Evolutionary conservation across 148 eudicot genomes (phyloP).

Genomic region (Chenopodium suecicum): DNA sequence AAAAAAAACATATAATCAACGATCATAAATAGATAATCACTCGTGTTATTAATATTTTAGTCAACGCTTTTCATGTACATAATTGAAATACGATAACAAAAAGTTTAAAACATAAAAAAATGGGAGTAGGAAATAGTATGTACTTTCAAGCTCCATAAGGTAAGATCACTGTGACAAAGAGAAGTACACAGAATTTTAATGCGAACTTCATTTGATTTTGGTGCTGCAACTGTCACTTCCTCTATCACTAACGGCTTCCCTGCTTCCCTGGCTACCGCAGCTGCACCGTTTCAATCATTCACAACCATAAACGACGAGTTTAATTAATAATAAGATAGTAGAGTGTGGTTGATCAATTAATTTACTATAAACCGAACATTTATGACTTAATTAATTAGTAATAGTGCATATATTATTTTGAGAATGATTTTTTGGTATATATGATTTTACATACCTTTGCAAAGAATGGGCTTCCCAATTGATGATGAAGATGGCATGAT

Average conservation of each 20-base stretch:
- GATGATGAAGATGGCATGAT: neutral
- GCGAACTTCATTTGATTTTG: slow-evolving; percentile 66
- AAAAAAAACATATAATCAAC: neutral
- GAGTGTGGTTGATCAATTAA: too few relatives aligned
- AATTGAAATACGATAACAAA: too few relatives aligned
- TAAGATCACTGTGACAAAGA: slow-evolving; percentile 76
- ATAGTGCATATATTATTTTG: too few relatives aligned
- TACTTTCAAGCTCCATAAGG: slow-evolving; percentile 63
- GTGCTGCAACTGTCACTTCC: slow-evolving; percentile 72
- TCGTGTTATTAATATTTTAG: too few relatives aligned
- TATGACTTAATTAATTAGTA: too few relatives aligned
- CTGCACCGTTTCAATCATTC: slow-evolving; percentile 34
- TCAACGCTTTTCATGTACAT: too few relatives aligned
- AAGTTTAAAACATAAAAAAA: too few relatives aligned
- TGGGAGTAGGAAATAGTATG: too few relatives aligned
- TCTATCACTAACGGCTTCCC: slow-evolving; percentile 82
- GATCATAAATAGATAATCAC: too few relatives aligned
- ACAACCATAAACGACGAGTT: neutral
- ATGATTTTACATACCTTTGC: slow-evolving; percentile 17
- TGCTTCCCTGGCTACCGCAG: slow-evolving; percentile 75
- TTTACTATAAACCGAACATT: too few relatives aligned
- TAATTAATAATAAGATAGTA: too few relatives aligned
- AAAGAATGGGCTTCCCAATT: slow-evolving; percentile 12
- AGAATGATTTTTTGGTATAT: too few relatives aligned
- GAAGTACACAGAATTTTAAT: slow-evolving; percentile 78